Percentiles rank a stretch among this genome's conserved stretches.
Conservation (phyloP, 805 yeast genomes). For the Zygotorulaspora florentina region DNA sequence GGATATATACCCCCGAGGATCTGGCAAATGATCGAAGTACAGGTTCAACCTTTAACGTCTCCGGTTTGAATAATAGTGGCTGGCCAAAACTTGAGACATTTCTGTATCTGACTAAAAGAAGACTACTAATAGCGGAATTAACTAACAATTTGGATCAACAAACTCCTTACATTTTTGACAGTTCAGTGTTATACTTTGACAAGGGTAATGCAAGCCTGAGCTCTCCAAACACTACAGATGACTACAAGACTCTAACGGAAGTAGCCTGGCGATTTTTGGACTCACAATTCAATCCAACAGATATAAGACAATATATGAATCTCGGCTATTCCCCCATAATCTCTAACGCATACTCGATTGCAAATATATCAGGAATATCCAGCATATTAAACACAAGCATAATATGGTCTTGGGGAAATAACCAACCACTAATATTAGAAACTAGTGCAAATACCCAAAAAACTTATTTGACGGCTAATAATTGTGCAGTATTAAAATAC, state of each 20-base stretch:
- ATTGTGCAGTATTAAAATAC: slow-evolving; percentile 42
- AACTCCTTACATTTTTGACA: slow-evolving; percentile 31
- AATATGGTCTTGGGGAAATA: slow-evolving; percentile 73
- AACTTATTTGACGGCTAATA: slow-evolving; percentile 33
- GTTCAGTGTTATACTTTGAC: slow-evolving; percentile 22
- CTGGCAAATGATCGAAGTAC: slow-evolving; percentile 20
- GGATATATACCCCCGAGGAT: slow-evolving; percentile 32
- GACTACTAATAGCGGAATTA: slow-evolving; percentile 39
- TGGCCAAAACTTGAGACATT: slow-evolving; percentile 38
- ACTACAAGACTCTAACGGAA: slow-evolving; percentile 12
- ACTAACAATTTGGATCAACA: slow-evolving; percentile 30
- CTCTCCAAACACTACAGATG: slow-evolving; percentile 19
- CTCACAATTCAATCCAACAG: slow-evolving; percentile 42
- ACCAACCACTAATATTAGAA: slow-evolving; percentile 44
- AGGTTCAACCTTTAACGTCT: slow-evolving; percentile 16
- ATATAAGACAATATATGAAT: slow-evolving; percentile 39
- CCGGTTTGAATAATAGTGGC: slow-evolving; percentile 18
- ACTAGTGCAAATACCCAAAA: slow-evolving; percentile 4
- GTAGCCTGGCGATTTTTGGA: slow-evolving; percentile 39
- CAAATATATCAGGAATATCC: slow-evolving; percentile 29
- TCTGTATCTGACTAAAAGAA: slow-evolving; percentile 32
- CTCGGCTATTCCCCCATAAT: slow-evolving; percentile 70
- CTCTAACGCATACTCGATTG: slow-evolving; percentile 33
- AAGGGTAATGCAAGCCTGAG: slow-evolving; percentile 18
- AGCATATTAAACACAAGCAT: slow-evolving; percentile 34